Evolutionary conservation across 1,284 basidiomycete genomes (phyloP).

Genomic region (Sporisorium graminicola): DNA sequence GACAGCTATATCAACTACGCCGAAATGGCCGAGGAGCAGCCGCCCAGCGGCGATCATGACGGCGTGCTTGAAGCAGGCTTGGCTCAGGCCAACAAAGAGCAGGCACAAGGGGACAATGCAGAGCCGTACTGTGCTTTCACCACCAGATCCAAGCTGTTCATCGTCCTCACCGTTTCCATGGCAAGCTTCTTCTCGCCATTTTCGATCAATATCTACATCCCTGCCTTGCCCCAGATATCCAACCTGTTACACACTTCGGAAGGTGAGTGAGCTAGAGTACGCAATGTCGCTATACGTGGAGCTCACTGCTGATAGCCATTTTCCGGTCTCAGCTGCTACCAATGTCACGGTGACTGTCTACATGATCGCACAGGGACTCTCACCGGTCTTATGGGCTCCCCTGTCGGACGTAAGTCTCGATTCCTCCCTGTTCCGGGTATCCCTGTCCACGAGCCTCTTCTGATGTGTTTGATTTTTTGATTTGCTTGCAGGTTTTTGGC

Average conservation of each 20-base stretch:
- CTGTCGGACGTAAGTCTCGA: conserved; percentile 1
- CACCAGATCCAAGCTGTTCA: neutral
- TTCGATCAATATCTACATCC: conserved; percentile 7
- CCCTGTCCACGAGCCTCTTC: too few species aligned
- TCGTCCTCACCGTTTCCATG: neutral
- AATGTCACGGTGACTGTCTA: conserved; percentile 4
- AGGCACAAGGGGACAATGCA: neutral
- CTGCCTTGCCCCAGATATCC: conserved; percentile 9
- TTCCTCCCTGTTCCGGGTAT: neutral
- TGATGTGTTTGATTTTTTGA: too few species aligned
- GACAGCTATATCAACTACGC: neutral
- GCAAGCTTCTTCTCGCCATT: conserved; percentile 4
- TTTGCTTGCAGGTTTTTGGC: conserved; percentile 10
- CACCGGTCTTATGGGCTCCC: conserved; percentile 6
- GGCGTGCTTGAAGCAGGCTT: neutral
- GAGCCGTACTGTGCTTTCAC: conserved; percentile 11
- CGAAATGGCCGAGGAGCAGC: neutral
- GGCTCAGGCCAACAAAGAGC: neutral
- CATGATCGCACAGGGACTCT: conserved; percentile 6
- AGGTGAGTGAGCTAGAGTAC: neutral
- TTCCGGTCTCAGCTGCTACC: neutral
- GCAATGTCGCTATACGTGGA: neutral
- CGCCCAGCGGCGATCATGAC: neutral
- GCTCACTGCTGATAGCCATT: neutral
- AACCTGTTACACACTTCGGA: neutral